Evolutionary conservation across 768 basidiomycete species (phyloP), one percentile per base, ranked within the genome.

Genomic region (Phylloporus sp.): DNA sequence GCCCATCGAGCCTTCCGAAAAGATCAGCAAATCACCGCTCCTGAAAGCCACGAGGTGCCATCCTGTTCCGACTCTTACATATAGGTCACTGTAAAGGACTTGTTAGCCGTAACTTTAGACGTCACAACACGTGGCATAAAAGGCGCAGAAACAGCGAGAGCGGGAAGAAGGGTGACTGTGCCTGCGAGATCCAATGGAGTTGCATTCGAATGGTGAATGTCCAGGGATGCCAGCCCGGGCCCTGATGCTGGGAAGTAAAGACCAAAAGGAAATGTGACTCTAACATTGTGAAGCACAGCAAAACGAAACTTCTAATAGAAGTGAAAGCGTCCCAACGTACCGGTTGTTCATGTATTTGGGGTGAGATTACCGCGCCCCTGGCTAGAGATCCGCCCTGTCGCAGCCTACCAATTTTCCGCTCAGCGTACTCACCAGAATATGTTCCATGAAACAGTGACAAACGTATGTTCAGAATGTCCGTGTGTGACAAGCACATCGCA

Each of bases 1-100:
- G 8, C 18, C 16, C 36, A 11, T 35, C 41, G 20, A 45, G 40
- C 23, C 7, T 3, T 13, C 6, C 8, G 12, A 15, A n/a, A 32
- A 23, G 20, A 45, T 45, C 20, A 44, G 34, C 6, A 22, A 16
- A 44, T 32, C 51, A 28, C 22, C 27, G 34, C 60, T 55, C 52
- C 60, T 56, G 54, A 50, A 41, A 54, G 22, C 50, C 59, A 64
- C 62, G 61, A 38, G 58, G 42, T 18, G 34, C 51, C 59, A 54
- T 57, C 44, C 57, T 63, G 57, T 52, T 9, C 35, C 42, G 20
- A 31, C 34, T 7, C 12, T 51, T 55, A 55, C 59, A 40, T 50
- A 24, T 13, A 23, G 12, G 36, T 20, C 36, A 38, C 11, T 6
- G 8, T 22, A 22, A 20, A 20, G 22, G 34, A n/a, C 20, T 10